Evolutionary conservation across 768 basidiomycete genomes (phyloP).

Genomic region (Podaxis mareebaensis): DNA sequence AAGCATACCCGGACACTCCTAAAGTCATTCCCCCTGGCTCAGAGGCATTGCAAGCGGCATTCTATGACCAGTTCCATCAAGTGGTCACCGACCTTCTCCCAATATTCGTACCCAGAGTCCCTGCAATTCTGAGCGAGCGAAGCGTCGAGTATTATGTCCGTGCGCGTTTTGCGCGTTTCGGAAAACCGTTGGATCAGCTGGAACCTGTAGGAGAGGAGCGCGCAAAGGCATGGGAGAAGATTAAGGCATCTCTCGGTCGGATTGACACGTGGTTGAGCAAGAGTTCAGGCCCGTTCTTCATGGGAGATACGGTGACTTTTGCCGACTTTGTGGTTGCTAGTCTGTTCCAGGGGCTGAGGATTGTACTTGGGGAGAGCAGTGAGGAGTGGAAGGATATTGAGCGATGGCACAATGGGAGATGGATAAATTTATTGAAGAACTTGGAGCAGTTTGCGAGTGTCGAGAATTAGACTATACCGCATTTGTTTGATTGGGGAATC

Average conservation of each 20-base stretch:
- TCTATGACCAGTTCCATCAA: conserved; percentile 19
- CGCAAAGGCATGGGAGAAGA: conserved; percentile 23
- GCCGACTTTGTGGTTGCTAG: conserved; percentile 35
- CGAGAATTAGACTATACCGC: background rate
- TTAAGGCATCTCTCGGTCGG: conserved; percentile 21
- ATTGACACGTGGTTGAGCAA: conserved; percentile 25
- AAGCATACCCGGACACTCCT: conserved; percentile 37
- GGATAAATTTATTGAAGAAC: conserved; percentile 26
- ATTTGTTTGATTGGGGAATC: too few species aligned
- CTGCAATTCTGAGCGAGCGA: background rate
- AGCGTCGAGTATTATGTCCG: background rate
- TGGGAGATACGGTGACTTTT: conserved; percentile 34
- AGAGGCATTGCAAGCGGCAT: conserved; percentile 30
- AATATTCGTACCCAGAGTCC: background rate
- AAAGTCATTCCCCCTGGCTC: conserved; percentile 32
- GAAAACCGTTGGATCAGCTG: background rate
- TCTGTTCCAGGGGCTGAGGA: conserved; percentile 28
- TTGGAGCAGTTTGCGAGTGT: conserved; percentile 25
- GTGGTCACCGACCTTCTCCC: background rate
- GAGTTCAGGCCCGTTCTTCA: conserved; percentile 26
- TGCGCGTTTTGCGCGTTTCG: background rate
- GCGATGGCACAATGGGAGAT: conserved; percentile 33
- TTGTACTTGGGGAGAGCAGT: conserved; percentile 32
- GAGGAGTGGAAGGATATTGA: conserved; percentile 35
- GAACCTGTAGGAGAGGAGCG: conserved; percentile 19